Conservation (phyloP, 1,139 yeast species). For the Saccharomyces pastorianus region DNA sequence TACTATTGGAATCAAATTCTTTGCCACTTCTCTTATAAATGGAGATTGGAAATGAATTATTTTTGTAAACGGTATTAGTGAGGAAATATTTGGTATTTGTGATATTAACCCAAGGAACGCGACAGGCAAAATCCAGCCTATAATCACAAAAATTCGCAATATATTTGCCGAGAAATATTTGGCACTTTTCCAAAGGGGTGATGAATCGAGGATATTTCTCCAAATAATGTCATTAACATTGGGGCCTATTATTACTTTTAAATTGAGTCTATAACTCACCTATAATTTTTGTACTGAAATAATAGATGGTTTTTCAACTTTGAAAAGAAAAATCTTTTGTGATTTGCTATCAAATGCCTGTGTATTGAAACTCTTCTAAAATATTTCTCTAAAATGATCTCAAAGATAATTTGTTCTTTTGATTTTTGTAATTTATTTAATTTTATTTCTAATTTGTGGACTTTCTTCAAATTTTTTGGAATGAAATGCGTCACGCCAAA, state of each 20-base stretch:
- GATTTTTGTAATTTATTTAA: slow-evolving; percentile 34
- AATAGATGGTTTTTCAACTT: background rate
- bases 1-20: slow-evolving; percentile 55
- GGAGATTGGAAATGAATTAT: slow-evolving; percentile 50
- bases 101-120: slow-evolving; percentile 61
- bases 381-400: slow-evolving; percentile 19
- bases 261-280: slow-evolving; percentile 52
- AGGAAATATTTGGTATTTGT: slow-evolving; percentile 52
- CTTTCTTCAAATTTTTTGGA: slow-evolving; percentile 36
- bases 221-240: slow-evolving; percentile 55
- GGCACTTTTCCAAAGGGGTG: slow-evolving; percentile 31
- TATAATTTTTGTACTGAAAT: slow-evolving; percentile 29
- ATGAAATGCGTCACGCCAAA: slow-evolving; percentile 45
- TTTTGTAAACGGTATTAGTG: slow-evolving; percentile 45
- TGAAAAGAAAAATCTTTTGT: background rate
- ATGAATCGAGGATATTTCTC: slow-evolving; percentile 42
- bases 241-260: slow-evolving; percentile 40
- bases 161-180: slow-evolving; percentile 39
- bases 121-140: slow-evolving; percentile 65
- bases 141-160: slow-evolving; percentile 40
- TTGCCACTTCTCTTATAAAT: slow-evolving; percentile 42
- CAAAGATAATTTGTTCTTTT: slow-evolving; percentile 37
- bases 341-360: background rate
- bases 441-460: slow-evolving; percentile 31
- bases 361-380: slow-evolving; percentile 6